Base-by-base conservation (phyloP, 805 yeast species). In the Wickerhamomyces mucosus region DNA sequence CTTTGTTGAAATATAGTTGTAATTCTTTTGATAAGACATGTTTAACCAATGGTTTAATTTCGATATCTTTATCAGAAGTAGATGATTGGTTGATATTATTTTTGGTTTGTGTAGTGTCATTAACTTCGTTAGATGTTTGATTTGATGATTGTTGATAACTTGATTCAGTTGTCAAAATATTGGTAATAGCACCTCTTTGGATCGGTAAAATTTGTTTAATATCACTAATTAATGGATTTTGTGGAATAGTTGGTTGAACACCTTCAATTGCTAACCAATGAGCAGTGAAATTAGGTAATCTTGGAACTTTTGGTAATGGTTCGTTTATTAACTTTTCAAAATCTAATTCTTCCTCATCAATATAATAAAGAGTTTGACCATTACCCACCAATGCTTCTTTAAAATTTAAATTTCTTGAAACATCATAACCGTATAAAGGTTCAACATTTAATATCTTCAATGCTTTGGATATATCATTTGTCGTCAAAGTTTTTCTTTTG, bases 221-320 rank as follows among this genome's bases (percentile, higher is more conserved):
- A 44, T 88, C 96, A 31, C 75, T 67, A 30, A 78, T 69, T 14
- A 62, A 53, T 16, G 99, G 99, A 59, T 92, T 92, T 58, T 94
- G 98, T 2, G 96, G 94, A 34, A 92, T 89, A 20, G 92, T 78
- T 1, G 99, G 98, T 52, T 92, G 99, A 7, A 92, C 95, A 36
- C 99, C 99, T 57, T 92, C 99, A 33, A 92, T 83, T 0, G 98
- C 97, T 20, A 94, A 65, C 97, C 98, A 89, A 53, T 82, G 94
- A 6, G 96, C 94, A 1, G 97, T 86, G 55, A 83, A 88, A 1
- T 95, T 78, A 3, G 94, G 78, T 38, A 79, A 77, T 36, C 97
- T 69, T 5, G 99, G 98, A 3, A 94, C 95, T 47, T 80, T 84
- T 6, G 99, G 99, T 37, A 92, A 63, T 20, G 96, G 96, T 52